Evolutionary conservation across 139 green algal genomes (phyloP).

Genomic region (Asterochloris sp.): DNA sequence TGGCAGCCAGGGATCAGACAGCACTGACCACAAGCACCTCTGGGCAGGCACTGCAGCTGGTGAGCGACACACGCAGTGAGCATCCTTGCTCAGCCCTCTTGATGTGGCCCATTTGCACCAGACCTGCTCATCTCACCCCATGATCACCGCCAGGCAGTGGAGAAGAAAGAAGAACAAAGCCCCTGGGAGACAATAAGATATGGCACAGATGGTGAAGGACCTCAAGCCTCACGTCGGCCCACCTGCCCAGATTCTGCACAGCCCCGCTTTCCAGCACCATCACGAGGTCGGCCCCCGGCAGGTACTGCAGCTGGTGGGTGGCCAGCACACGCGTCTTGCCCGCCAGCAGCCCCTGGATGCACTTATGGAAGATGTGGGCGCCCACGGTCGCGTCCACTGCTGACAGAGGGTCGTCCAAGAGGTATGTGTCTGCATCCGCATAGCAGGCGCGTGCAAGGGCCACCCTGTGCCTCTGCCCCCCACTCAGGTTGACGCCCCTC

Average conservation of each 20-base stretch:
- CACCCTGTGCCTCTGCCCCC: conserved; percentile 46
- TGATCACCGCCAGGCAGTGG: too few relatives aligned
- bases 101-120: too few relatives aligned
- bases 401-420: conserved; percentile 86
- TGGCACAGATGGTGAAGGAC: too few relatives aligned
- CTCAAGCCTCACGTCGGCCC: too few relatives aligned
- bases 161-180: too few relatives aligned
- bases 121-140: too few relatives aligned
- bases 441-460: conserved; percentile 79
- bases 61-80: too few relatives aligned
- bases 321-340: conserved; percentile 76
- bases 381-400: conserved; percentile 86
- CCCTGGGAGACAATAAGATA: too few relatives aligned
- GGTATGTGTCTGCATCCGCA: conserved; percentile 47
- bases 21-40: too few relatives aligned
- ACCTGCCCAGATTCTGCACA: conserved; percentile 10
- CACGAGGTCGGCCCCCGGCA: conserved; percentile 74
- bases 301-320: conserved; percentile 87
- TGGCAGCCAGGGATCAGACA: too few relatives aligned
- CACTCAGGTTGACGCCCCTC: conserved; percentile 81
- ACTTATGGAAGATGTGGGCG: conserved; percentile 28
- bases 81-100: too few relatives aligned
- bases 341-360: conserved; percentile 41
- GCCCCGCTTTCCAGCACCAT: conserved; percentile 42
- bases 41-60: too few relatives aligned